These are phyloP conservation scores for Colletotrichum sp. DNA, from an alignment of 2,329 filamentous ascomycete species.

Conservation along the genomic window DNA sequence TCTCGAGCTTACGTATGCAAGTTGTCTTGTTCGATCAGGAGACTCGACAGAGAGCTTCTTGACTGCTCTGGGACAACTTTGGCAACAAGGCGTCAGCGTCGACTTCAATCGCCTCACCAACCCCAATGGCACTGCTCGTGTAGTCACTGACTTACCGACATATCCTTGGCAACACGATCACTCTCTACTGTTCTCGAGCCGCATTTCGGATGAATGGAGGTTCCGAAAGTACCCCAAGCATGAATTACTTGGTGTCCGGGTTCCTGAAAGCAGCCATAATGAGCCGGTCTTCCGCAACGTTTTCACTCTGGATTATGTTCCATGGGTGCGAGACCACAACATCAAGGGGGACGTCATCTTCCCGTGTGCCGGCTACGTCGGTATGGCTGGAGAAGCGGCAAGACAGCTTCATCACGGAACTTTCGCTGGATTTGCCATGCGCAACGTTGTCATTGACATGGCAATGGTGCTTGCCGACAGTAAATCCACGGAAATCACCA, in stretches of 20 bases:
- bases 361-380: not conserved
- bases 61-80: not conserved
- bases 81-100: not conserved
- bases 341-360: not conserved
- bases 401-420: not conserved
- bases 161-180: conserved; percentile 2
- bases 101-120: not conserved
- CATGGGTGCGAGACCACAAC: not conserved
- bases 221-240: not conserved
- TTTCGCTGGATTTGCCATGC: conserved; percentile 27
- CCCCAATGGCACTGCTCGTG: not conserved
- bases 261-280: not conserved
- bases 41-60: not conserved
- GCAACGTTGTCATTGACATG: conserved; percentile 30
- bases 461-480: conserved; percentile 22
- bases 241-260: not conserved
- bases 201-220: not conserved
- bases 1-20: not conserved
- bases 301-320: not conserved
- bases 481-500: not conserved
- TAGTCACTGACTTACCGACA: not conserved
- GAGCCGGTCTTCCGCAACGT: not conserved
- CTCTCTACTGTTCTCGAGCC: not conserved
- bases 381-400: conserved; percentile 9
- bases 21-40: not conserved